Evolutionary conservation across 805 yeast species (phyloP).

Genomic region (Pichia exigua): DNA sequence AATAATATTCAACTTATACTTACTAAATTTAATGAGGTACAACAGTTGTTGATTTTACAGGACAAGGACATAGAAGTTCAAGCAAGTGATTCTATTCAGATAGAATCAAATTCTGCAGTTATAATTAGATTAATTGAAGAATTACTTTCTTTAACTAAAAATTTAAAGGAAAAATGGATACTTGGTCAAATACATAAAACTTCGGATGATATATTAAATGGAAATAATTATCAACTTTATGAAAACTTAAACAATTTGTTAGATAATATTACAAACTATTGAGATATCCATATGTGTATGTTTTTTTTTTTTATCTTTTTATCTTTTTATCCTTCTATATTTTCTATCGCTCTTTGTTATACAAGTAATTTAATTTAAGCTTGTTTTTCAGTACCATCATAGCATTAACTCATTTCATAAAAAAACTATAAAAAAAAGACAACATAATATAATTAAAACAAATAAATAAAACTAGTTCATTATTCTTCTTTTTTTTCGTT

Average conservation of each 20-base stretch:
- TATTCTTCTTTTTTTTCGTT: too few species aligned
- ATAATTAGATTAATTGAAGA: conserved; percentile 49
- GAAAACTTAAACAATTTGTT: conserved; percentile 29
- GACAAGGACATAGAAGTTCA: conserved; percentile 29
- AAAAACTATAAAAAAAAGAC: neutral
- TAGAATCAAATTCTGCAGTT: conserved; percentile 44
- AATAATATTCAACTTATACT: conserved; percentile 43
- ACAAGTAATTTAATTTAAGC: neutral
- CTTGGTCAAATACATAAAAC: conserved; percentile 42
- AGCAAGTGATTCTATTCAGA: conserved; percentile 49
- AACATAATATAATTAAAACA: neutral
- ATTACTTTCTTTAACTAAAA: conserved; percentile 39
- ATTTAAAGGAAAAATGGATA: conserved; percentile 49
- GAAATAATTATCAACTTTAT: conserved; percentile 23
- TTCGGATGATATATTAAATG: conserved; percentile 11
- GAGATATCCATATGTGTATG: neutral
- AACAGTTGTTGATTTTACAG: conserved; percentile 35
- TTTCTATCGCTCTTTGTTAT: too few species aligned
- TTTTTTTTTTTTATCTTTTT: neutral
- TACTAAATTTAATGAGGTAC: conserved; percentile 44
- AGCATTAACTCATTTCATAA: neutral
- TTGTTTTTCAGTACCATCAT: neutral
- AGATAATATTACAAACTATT: conserved; percentile 24
- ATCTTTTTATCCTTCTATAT: neutral
- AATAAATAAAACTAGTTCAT: neutral